Evolutionary conservation across 768 basidiomycete genomes (phyloP).

Genomic region (Suillus placidus): DNA sequence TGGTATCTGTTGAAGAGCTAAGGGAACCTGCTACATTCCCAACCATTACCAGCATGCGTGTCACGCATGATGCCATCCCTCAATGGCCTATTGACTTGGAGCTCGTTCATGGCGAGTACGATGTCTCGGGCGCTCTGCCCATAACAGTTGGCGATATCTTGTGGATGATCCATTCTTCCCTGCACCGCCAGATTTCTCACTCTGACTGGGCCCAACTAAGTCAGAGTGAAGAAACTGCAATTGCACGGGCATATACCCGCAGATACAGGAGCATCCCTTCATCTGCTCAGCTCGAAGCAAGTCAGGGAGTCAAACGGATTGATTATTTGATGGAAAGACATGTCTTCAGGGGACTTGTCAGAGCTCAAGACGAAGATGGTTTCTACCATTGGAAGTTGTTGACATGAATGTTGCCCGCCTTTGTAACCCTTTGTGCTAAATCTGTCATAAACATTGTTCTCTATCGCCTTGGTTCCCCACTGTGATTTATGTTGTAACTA

Average conservation of each 20-base stretch:
- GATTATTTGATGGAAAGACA: constrained; percentile 41
- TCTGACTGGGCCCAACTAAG: constrained; percentile 37
- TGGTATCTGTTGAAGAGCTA: constrained; percentile 50
- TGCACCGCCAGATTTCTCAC: constrained; percentile 46
- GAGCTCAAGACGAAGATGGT: constrained; percentile 32
- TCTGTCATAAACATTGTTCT: neutral
- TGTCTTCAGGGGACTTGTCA: constrained; percentile 41
- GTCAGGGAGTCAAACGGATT: constrained; percentile 41
- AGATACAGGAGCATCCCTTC: constrained; percentile 35
- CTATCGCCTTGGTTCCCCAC: neutral
- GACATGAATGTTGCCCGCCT: constrained; percentile 13
- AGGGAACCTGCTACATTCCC: constrained; percentile 59
- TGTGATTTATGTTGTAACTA: neutral
- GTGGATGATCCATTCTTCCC: constrained; percentile 47
- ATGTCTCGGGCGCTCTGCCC: constrained; percentile 34
- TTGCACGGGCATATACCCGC: constrained; percentile 41
- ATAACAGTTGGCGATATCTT: constrained; percentile 66
- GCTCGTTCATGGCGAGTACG: constrained; percentile 35
- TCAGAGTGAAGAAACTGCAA: constrained; percentile 29
- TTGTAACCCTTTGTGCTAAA: neutral
- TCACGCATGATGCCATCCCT: constrained; percentile 57
- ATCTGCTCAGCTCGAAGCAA: constrained; percentile 35
- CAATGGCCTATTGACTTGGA: constrained; percentile 64
- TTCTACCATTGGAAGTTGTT: constrained; percentile 34
- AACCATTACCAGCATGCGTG: constrained; percentile 52